phyloP scores from a whole-genome alignment of 257 asterid species.

The Nicotiana paniculata region DNA sequence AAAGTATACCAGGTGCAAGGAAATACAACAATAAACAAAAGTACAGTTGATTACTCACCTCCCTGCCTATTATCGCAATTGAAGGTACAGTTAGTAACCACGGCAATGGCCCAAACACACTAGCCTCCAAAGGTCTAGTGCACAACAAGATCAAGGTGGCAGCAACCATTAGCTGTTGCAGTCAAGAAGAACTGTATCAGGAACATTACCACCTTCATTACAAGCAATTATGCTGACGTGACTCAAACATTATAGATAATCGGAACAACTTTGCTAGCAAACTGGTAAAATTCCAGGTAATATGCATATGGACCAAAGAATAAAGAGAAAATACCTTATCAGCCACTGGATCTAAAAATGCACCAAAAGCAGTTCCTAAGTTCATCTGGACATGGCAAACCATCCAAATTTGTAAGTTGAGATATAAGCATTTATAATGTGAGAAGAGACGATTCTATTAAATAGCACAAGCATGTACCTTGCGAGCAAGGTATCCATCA shows the following conservation, averaged over 20 bases:
- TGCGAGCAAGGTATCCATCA: constrained; percentile 95
- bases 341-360: constrained; percentile 98
- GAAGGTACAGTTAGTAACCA: constrained; percentile 90
- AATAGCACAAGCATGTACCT: constrained; percentile 41
- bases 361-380: constrained; percentile 89
- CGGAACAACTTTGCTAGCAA: neutral
- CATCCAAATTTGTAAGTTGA: constrained; percentile 7
- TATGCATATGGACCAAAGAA: neutral
- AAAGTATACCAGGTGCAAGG: neutral
- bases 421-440: neutral
- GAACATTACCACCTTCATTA: neutral
- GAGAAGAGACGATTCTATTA: constrained; percentile 5
- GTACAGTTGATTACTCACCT: constrained; percentile 39
- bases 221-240: neutral
- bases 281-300: neutral
- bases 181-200: constrained; percentile 9
- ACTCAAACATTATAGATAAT: neutral
- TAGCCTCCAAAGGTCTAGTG: constrained; percentile 67
- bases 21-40: neutral
- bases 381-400: constrained; percentile 60
- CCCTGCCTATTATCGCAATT: constrained; percentile 90
- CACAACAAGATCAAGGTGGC: constrained; percentile 91
- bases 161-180: constrained; percentile 94
- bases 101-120: constrained; percentile 61
- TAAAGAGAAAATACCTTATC: constrained; percentile 60